Evolutionary conservation across 2,329 filamentous ascomycete genomes (phyloP), one percentile per base, ranked within the genome.

Genomic region (Monosporascus sp.): DNA sequence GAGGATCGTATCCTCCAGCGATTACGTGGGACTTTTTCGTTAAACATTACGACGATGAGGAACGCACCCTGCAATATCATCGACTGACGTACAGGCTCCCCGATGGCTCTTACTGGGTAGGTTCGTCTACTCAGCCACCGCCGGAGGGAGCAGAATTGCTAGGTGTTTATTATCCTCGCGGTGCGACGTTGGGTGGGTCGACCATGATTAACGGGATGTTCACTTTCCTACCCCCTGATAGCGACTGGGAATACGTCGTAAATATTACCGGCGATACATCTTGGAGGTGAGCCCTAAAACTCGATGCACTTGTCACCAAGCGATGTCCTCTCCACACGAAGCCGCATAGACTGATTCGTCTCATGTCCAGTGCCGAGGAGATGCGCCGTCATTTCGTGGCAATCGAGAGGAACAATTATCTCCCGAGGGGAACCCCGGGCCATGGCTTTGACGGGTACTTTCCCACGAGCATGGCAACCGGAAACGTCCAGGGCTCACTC

Each of bases 11-110:
- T 44, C 60, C 59, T 17, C 66, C 70, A 25, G 67, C 70, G 17
- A 67, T 77, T 60, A 67, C 70, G 50, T 82, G 79, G 79, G 76
- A 80, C 66, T 81, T 77, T 66, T 82, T 75, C 56, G 77, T 81
- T 54, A 72, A 74, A 50, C 78, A 82, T 62, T 80, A 79, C 59
- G 67, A 70, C 6, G 72, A 78, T 53, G 80, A 81, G 63, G 74
- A 75, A 50, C 72, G 73, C 15, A 80, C 77, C 62, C 62, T 68
- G 14, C 71, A 59, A 47, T 55, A 59, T 47, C 55, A 55, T 48
- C 59, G 55, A 39, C 41, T 62, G 47, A 59, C 58, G 17, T 63
- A 57, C 57, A 53, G 45, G n/a, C 39, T 54, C 6, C 50, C 57
- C 3, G 55, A 58, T 36, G 61, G 60, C 17, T 39, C 38, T 20